Evolutionary conservation across 176 grass and related monocot genomes (phyloP).

Genomic region (Avena insularis): DNA sequence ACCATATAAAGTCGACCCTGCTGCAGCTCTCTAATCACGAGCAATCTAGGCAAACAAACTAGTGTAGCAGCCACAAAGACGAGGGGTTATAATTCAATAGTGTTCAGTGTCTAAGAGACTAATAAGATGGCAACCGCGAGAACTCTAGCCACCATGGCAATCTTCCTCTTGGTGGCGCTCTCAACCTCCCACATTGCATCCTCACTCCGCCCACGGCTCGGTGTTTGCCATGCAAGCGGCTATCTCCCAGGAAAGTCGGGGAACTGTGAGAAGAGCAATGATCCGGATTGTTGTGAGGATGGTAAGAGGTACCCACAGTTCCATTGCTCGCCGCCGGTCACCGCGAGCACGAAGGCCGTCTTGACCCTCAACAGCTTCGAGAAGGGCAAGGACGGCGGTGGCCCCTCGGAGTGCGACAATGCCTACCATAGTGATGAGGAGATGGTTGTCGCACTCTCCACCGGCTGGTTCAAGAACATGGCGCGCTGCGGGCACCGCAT

Average conservation of each 20-base stretch:
- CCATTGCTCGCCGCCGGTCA: background rate
- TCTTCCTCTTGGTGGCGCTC: background rate
- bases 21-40: background rate
- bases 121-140: background rate
- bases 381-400: background rate
- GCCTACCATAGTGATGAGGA: background rate
- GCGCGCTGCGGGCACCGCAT: background rate
- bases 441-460: background rate
- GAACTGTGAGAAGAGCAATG: background rate
- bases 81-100: background rate
- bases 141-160: background rate
- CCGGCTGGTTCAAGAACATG: constrained; percentile 1
- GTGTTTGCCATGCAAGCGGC: background rate
- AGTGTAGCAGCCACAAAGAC: background rate
- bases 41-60: background rate
- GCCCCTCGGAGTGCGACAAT: background rate
- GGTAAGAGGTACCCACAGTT: background rate
- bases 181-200: background rate
- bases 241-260: background rate
- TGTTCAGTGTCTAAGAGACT: background rate
- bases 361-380: background rate
- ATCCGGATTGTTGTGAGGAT: background rate
- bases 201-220: background rate
- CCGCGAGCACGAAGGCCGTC: background rate
- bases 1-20: background rate